Evolutionary conservation across 192 early-diverging fungal genomes (phyloP).

Genomic region (Mortierella antarctica): DNA sequence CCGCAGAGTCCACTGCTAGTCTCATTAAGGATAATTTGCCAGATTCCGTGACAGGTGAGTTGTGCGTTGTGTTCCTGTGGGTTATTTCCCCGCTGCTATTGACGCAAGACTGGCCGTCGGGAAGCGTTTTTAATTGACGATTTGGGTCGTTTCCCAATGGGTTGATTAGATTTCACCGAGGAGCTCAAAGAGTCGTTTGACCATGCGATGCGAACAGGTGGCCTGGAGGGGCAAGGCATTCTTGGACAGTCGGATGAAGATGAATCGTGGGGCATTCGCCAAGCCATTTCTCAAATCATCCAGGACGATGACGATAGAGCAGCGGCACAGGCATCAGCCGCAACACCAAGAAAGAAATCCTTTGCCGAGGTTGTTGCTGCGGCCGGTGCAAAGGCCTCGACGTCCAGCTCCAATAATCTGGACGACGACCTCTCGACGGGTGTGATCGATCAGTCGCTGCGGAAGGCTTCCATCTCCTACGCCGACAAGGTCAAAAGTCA

Average conservation of each 20-base stretch:
- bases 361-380: no score
- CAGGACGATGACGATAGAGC: constrained; percentile 1
- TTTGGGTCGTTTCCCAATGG: background rate
- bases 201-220: constrained; percentile 6
- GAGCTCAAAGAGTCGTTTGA: constrained; percentile 26
- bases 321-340: background rate
- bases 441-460: no score
- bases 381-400: no score
- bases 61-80: background rate
- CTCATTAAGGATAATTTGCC: constrained; percentile 20
- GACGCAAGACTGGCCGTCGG: background rate
- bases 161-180: constrained; percentile 3
- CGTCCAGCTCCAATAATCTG: no score
- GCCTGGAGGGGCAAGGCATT: background rate
- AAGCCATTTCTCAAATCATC: constrained; percentile 16
- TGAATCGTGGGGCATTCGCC: constrained; percentile 7
- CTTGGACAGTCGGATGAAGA: background rate
- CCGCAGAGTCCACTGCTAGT: constrained; percentile 11
- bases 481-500: no score
- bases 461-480: no score
- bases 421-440: no score
- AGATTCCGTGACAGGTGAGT: constrained; percentile 12
- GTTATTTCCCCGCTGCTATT: background rate
- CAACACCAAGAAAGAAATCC: background rate
- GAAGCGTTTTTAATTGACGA: background rate